A percentile compares a stretch with the other conserved stretches of the same genome.
These are phyloP conservation scores for Meripilus lineatus DNA, from an alignment of 1,284 basidiomycete species.

Conservation along the genomic window DNA sequence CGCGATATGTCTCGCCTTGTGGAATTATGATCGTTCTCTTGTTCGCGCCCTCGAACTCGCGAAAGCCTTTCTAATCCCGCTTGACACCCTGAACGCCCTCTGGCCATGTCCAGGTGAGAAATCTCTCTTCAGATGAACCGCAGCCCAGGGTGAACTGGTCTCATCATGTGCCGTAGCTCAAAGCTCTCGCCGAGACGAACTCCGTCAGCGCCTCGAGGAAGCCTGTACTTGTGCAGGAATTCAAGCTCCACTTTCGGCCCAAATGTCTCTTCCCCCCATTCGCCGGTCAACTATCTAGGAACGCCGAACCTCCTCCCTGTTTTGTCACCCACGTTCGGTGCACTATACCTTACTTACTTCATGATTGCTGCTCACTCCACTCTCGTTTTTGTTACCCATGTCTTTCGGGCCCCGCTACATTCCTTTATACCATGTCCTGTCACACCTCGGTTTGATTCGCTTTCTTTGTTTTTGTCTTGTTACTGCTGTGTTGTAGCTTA, in stretches of 20 bases:
- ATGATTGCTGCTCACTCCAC: too few relatives aligned
- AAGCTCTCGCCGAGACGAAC: constrained; percentile 22
- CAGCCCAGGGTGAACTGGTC: not conserved
- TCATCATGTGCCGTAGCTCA: constrained; percentile 17
- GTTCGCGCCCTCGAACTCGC: constrained; percentile 60
- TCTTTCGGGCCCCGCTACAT: too few relatives aligned
- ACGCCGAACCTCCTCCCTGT: too few relatives aligned
- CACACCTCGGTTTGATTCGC: too few relatives aligned
- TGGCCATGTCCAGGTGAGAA: constrained; percentile 68
- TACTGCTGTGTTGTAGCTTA: too few relatives aligned
- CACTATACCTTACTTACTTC: too few relatives aligned
- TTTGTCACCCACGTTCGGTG: too few relatives aligned
- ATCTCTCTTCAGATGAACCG: constrained; percentile 1
- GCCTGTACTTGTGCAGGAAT: constrained; percentile 22
- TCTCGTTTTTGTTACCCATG: too few relatives aligned
- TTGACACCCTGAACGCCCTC: constrained; percentile 61
- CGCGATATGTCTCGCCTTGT: constrained; percentile 57
- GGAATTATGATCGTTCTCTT: constrained; percentile 56
- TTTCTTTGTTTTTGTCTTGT: too few relatives aligned
- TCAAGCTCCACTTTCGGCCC: constrained; percentile 19
- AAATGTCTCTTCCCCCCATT: constrained; percentile 23
- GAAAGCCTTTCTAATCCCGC: constrained; percentile 54
- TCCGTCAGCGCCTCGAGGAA: constrained; percentile 22
- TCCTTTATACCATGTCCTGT: too few relatives aligned
- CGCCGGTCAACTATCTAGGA: too few relatives aligned